Conservation (phyloP, 257 asterid species). For the Solanum lycopersicoides region DNA sequence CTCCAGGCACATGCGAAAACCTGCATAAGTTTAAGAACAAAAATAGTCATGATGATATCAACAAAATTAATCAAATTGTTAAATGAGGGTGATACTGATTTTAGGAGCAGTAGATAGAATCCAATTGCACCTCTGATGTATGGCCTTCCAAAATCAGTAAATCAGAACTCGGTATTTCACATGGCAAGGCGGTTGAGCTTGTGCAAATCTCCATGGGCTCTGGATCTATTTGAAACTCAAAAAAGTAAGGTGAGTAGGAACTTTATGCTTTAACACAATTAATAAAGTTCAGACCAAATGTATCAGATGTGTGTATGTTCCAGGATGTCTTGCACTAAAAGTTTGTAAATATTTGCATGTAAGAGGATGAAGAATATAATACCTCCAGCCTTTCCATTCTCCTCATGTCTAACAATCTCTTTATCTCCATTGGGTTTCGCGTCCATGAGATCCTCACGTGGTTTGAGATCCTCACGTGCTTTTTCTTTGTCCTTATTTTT, state of each 20-base stretch:
- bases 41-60: background rate
- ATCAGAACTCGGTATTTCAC: slow-evolving; percentile 63
- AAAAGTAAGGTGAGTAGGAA: slow-evolving; percentile 7
- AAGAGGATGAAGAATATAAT: background rate
- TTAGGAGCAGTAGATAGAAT: background rate
- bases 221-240: slow-evolving; percentile 39
- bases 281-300: background rate
- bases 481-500: slow-evolving; percentile 63
- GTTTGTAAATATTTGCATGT: background rate
- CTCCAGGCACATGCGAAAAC: slow-evolving; percentile 99
- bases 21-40: slow-evolving; percentile 29
- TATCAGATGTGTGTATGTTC: background rate
- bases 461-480: slow-evolving; percentile 50
- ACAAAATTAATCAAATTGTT: background rate
- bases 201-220: slow-evolving; percentile 89
- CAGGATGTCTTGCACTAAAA: background rate
- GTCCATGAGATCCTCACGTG: slow-evolving; percentile 40
- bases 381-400: slow-evolving; percentile 67
- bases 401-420: slow-evolving; percentile 34
- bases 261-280: background rate
- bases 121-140: slow-evolving; percentile 76
- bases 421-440: slow-evolving; percentile 36
- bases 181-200: slow-evolving; percentile 41
- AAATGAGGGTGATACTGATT: background rate
- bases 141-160: slow-evolving; percentile 86